A percentile compares a stretch with the other conserved stretches of the same genome.
Conservation (phyloP, 2,329 filamentous ascomycete genomes). For the Fusarium falciforme region DNA sequence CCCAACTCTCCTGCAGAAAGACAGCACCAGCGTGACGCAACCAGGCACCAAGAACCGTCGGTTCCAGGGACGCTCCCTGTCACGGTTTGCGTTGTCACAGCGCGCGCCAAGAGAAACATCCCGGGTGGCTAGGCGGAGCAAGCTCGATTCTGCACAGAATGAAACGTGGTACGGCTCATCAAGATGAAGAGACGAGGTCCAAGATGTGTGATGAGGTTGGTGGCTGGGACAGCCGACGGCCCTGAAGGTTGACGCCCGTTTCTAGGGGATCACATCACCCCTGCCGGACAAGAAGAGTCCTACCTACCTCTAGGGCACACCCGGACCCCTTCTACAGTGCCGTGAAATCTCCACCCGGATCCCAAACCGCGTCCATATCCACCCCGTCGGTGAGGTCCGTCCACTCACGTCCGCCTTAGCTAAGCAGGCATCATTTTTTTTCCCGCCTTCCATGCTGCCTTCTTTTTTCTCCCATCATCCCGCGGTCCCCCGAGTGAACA, state of each 20-base stretch:
- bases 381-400: slow-evolving; percentile 22
- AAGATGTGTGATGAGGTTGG: slow-evolving; percentile 16
- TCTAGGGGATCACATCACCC: slow-evolving; percentile 20
- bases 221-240: slow-evolving; percentile 25
- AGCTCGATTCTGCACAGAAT: background rate
- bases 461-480: slow-evolving; percentile 41
- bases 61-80: background rate
- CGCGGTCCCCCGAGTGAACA: slow-evolving; percentile 42
- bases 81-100: background rate
- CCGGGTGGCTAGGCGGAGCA: background rate
- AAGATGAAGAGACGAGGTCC: background rate
- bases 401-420: slow-evolving; percentile 28
- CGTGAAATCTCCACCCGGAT: slow-evolving; percentile 1
- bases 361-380: background rate
- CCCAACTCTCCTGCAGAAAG: background rate
- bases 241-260: slow-evolving; percentile 18
- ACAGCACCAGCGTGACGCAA: background rate
- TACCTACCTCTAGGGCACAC: background rate
- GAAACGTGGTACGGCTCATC: slow-evolving; percentile 11
- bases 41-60: background rate
- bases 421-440: slow-evolving; percentile 33
- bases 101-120: slow-evolving; percentile 5
- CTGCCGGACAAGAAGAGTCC: background rate
- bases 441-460: slow-evolving; percentile 38
- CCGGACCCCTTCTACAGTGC: slow-evolving; percentile 22